A percentile compares a stretch with the other conserved stretches of the same genome.
Conservation (phyloP, 2,329 filamentous ascomycete species). For the Aspergillus sojae region DNA sequence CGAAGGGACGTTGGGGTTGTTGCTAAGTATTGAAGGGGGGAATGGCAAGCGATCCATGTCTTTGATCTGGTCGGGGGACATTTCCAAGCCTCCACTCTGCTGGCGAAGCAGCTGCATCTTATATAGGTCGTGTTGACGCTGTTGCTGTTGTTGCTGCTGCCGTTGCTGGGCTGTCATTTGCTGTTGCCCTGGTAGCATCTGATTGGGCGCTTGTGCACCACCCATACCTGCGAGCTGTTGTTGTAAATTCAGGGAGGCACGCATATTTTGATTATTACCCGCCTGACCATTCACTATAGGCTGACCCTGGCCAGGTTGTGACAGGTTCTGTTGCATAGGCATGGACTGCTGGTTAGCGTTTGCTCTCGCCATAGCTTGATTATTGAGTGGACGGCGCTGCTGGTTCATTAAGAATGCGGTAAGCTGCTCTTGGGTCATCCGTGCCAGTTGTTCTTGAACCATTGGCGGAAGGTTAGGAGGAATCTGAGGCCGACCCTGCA, state of each 20-base stretch:
- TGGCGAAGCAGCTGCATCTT: constrained; percentile 38
- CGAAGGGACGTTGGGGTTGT: constrained; percentile 33
- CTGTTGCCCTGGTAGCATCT: constrained; percentile 36
- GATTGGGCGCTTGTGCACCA: constrained; percentile 31
- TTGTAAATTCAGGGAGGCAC: constrained; percentile 37
- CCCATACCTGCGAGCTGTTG: constrained; percentile 37
- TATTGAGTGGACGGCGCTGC: constrained; percentile 34
- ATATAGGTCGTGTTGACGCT: constrained; percentile 35
- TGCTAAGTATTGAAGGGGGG: constrained; percentile 38
- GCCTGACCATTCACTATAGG: constrained; percentile 37
- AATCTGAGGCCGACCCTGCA: constrained; percentile 38
- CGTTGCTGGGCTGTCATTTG: constrained; percentile 38
- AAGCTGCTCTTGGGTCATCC: constrained; percentile 40
- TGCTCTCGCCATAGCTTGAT: constrained; percentile 33
- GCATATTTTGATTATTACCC: constrained; percentile 36
- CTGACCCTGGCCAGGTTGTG: constrained; percentile 37
- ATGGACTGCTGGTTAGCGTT: constrained; percentile 34
- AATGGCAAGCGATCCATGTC: constrained; percentile 48
- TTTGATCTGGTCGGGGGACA: constrained; percentile 44
- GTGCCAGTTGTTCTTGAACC: constrained; percentile 38
- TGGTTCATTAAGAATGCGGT: constrained; percentile 37
- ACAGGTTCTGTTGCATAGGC: constrained; percentile 31
- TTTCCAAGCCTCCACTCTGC: constrained; percentile 35
- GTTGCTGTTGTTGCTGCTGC: constrained; percentile 24
- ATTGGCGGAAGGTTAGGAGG: constrained; percentile 38